Base-by-base conservation (phyloP, 305 asterid genomes). In the Plantago lanceolata region DNA sequence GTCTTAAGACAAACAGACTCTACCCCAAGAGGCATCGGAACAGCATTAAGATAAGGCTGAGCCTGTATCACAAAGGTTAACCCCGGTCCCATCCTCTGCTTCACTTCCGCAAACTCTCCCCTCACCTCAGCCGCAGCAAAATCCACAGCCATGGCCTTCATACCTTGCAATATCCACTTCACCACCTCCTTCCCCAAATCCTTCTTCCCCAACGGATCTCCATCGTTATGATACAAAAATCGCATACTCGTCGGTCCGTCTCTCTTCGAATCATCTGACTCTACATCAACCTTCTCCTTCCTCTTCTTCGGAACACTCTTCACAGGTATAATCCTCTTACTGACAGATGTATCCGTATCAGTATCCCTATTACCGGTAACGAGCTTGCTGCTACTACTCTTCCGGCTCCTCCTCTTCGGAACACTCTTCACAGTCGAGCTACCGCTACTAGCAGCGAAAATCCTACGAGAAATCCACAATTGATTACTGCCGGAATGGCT, bases 131-230 rank as follows among this genome's bases (percentile, higher is more conserved):
- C 85, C 64, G 21, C 61, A 0, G 77, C 88, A 21, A 86, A 85
- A 72, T 89, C 96, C 56, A 72, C 56, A 63, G 98, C 95, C 98
- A 92, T 86, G 44, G 90, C 85, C 59, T 84, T 87, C 96, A 92
- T 92, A 11, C 96, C 97, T 63, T 79, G 91, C 66, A 81, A 65
- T 19, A 92, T 77, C 97, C 98, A 89, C 65, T 72, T 84, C 61
- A 89, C 88, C 51, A 89, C 97, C 48, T 64, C 71, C 75, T 88
- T 89, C 12, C 98, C 97, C 82, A 92, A 61, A 76, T 89, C 98
- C 73, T 72, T 82, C 58, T 86, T 66, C 35, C 98, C 97, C 20
- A 89, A 60, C 12, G 97, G 98, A 72, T 92, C 97, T 6, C 98
- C 97, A 20, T 82, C 45, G 45, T 37, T 89, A 68, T 85, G 85